phyloP scores from a whole-genome alignment of 2,329 filamentous ascomycete species.

The Calonectria pauciramosa region DNA sequence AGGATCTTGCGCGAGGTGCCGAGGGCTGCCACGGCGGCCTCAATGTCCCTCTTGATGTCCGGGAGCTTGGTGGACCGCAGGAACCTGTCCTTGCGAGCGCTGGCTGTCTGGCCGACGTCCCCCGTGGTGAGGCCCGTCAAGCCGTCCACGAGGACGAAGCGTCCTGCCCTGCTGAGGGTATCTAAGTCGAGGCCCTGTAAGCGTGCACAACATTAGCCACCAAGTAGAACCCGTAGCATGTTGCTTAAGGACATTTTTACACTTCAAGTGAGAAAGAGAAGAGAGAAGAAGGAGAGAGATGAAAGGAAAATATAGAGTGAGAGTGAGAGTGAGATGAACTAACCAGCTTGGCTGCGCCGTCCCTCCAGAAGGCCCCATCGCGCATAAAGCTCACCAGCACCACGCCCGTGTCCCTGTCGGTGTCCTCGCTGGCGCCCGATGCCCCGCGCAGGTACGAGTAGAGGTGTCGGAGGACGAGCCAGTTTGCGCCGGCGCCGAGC shows the following conservation, averaged over 20 bases:
- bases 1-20: slow-evolving; percentile 62
- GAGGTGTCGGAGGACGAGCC: slow-evolving; percentile 72
- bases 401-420: slow-evolving; percentile 62
- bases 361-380: slow-evolving; percentile 83
- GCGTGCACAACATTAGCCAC: not conserved
- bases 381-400: slow-evolving; percentile 88
- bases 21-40: slow-evolving; percentile 55
- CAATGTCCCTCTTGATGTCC: slow-evolving; percentile 56
- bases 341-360: slow-evolving; percentile 77
- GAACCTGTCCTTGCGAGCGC: slow-evolving; percentile 33
- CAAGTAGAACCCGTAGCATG: not conserved
- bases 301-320: no score
- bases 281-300: not conserved
- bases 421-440: slow-evolving; percentile 31
- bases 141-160: slow-evolving; percentile 83
- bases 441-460: slow-evolving; percentile 58
- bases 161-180: slow-evolving; percentile 66
- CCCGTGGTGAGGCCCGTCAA: slow-evolving; percentile 69
- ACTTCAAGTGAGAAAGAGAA: not conserved
- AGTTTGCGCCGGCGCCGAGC: slow-evolving; percentile 74
- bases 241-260: not conserved
- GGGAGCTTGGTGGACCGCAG: slow-evolving; percentile 50
- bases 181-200: slow-evolving; percentile 79
- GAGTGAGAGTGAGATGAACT: no score
- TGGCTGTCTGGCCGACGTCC: not conserved